Conservation (phyloP, 2,329 filamentous ascomycete species). For the Paracamarosporium sp. region DNA sequence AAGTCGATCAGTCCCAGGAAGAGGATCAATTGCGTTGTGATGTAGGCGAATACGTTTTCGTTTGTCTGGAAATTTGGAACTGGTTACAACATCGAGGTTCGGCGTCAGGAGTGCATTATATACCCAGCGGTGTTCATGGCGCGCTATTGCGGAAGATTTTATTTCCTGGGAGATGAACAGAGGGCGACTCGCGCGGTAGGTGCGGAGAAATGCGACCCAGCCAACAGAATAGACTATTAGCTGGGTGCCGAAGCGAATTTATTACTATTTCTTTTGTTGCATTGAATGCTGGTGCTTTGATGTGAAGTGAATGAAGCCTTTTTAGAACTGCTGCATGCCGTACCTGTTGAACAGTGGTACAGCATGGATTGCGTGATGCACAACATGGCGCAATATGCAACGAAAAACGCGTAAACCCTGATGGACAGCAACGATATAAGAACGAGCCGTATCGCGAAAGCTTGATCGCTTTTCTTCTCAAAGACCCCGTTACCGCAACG, state of each 20-base stretch:
- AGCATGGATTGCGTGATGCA: not conserved
- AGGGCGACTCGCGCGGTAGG: not conserved
- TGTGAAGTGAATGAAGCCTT: not conserved
- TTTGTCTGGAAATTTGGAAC: not conserved
- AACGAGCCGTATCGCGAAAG: no score
- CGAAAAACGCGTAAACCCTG: not conserved
- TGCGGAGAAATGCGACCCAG: not conserved
- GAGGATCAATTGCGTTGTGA: constrained; percentile 16
- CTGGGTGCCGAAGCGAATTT: not conserved
- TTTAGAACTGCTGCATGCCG: not conserved
- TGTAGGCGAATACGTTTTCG: constrained; percentile 10
- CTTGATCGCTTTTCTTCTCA: no score
- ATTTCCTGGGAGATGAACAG: not conserved
- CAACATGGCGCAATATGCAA: constrained; percentile 1
- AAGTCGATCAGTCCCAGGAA: constrained; percentile 11
- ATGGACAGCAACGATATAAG: not conserved
- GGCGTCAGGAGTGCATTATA: constrained; percentile 20
- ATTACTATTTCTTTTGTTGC: not conserved
- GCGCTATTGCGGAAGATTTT: not conserved
- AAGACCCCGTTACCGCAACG: no score
- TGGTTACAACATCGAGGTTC: not conserved
- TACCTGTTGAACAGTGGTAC: not conserved
- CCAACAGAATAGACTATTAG: not conserved
- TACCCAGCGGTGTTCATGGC: constrained; percentile 15
- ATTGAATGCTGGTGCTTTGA: no score